phyloP scores from a whole-genome alignment of 139 green algal genomes.

The Edaphochlamys debaryana region DNA sequence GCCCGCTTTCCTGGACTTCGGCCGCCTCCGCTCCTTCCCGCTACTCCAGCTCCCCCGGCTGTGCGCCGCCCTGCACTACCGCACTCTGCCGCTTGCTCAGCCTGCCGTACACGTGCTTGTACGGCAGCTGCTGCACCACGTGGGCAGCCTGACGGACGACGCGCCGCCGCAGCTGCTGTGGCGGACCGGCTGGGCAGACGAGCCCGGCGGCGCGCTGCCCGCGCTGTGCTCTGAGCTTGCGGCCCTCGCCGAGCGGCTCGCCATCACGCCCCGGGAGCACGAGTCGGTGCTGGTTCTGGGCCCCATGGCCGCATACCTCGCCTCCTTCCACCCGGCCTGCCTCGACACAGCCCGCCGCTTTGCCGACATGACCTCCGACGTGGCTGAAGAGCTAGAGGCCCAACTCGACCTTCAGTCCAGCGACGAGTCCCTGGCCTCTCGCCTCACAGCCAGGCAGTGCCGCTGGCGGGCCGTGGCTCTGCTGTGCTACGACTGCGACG shows the following conservation, averaged over 20 bases:
- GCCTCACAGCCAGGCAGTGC: constrained; percentile 35
- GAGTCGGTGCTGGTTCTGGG: constrained; percentile 58
- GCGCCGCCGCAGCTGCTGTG: not conserved
- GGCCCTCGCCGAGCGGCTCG: constrained; percentile 47
- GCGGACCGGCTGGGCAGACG: not conserved
- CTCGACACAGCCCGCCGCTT: constrained; percentile 44
- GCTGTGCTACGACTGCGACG: constrained; percentile 21
- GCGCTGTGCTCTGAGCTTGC: constrained; percentile 42
- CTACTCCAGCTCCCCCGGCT: constrained; percentile 45
- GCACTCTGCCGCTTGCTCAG: constrained; percentile 37
- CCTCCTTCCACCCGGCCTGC: constrained; percentile 14
- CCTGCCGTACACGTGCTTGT: constrained; percentile 49
- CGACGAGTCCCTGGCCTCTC: not conserved
- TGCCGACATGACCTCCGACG: constrained; percentile 46
- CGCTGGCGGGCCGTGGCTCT: constrained; percentile 8
- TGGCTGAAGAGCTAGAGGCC: constrained; percentile 34
- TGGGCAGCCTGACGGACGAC: not conserved
- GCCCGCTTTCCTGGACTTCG: constrained; percentile 39
- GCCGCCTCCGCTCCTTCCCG: constrained; percentile 45
- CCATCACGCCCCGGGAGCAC: constrained; percentile 41
- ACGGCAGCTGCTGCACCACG: constrained; percentile 56
- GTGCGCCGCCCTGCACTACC: constrained; percentile 42
- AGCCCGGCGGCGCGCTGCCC: constrained; percentile 19
- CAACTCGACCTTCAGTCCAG: not conserved
- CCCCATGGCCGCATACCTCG: constrained; percentile 57